phyloP scores from a whole-genome alignment of 768 basidiomycete species.

The Tylopilus vinaceipallidus region DNA sequence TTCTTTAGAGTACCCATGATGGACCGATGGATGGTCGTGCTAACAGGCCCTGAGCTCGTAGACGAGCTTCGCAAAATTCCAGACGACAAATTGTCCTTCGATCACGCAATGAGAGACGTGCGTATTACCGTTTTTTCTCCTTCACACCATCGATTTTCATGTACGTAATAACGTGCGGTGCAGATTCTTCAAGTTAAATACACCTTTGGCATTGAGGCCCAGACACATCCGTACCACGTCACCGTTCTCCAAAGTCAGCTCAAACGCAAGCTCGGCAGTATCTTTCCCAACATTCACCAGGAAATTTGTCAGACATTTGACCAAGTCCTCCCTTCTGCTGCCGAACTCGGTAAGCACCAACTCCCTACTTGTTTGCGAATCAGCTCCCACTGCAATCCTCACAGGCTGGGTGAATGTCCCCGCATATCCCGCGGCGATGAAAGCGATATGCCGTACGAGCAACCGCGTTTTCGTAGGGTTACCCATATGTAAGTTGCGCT shows the following conservation, averaged over 20 bases:
- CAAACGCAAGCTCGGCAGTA: constrained; percentile 31
- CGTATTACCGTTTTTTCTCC: constrained; percentile 7
- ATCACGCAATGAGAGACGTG: constrained; percentile 41
- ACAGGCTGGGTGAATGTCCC: constrained; percentile 33
- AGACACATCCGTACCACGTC: constrained; percentile 36
- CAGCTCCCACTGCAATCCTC: constrained; percentile 1
- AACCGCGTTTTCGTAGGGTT: constrained; percentile 43
- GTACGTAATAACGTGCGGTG: constrained; percentile 18
- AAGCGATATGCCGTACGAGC: constrained; percentile 36
- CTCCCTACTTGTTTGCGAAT: constrained; percentile 7
- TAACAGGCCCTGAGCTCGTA: constrained; percentile 40
- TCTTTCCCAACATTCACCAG: constrained; percentile 34
- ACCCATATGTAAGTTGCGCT: constrained; percentile 33
- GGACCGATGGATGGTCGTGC: constrained; percentile 46
- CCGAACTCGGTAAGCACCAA: constrained; percentile 19
- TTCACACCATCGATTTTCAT: constrained; percentile 5
- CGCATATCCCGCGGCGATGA: constrained; percentile 28
- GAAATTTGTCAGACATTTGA: constrained; percentile 34
- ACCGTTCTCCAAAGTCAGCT: constrained; percentile 32
- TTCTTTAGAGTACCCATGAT: constrained; percentile 45
- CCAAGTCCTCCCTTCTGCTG: constrained; percentile 25
- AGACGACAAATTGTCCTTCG: constrained; percentile 45
- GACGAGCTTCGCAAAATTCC: constrained; percentile 52
- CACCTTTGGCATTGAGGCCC: constrained; percentile 35
- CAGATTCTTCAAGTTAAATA: constrained; percentile 39